phyloP scores from a whole-genome alignment of 73 alveolate genomes.

The Uronychia setigera region DNA sequence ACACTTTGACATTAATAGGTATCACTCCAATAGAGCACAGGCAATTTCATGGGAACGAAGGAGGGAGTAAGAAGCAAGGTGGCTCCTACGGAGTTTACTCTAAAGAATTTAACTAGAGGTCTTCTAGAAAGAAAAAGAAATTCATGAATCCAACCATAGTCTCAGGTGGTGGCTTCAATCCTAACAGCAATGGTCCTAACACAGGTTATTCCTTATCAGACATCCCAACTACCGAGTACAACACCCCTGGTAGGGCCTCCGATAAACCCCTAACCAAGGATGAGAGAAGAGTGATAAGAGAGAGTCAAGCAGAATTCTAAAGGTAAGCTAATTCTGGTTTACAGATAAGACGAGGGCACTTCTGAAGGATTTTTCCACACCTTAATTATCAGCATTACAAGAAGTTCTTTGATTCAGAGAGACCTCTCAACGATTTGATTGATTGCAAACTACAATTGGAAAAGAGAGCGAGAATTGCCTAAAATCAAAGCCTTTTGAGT shows the following conservation, averaged over 20 bases:
- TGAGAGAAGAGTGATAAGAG: neutral
- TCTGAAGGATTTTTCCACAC: neutral
- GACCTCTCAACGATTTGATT: neutral
- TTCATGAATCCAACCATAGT: neutral
- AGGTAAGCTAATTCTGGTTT: neutral
- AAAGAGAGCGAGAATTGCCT: neutral
- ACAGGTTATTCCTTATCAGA: neutral
- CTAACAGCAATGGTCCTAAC: neutral
- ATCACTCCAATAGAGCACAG: constrained; percentile 71
- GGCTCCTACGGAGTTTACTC: neutral
- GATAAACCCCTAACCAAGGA: neutral
- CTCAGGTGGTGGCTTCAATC: neutral
- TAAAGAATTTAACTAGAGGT: neutral
- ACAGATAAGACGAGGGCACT: neutral
- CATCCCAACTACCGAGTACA: neutral
- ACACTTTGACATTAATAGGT: constrained; percentile 85
- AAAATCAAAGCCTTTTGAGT: too few species aligned
- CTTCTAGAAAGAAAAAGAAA: neutral
- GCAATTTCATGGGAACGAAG: neutral
- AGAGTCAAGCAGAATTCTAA: neutral
- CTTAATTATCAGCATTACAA: neutral
- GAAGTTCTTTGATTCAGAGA: neutral
- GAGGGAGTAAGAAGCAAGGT: neutral
- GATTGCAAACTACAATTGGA: neutral
- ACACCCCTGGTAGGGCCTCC: neutral